Conservation (phyloP, 768 basidiomycete genomes). For the Auriculariales sp. region DNA sequence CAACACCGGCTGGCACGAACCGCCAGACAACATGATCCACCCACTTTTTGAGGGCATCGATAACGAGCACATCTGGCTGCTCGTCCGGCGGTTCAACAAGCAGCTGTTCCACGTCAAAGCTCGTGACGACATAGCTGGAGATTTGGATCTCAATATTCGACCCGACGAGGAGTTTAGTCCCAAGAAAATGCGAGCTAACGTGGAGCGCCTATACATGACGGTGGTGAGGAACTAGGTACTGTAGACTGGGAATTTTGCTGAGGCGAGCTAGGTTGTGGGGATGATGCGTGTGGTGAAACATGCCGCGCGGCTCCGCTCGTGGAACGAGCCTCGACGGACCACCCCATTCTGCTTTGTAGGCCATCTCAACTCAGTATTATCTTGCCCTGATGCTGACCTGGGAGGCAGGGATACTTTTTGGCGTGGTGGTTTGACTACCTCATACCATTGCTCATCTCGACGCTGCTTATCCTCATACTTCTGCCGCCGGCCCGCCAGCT, state of each 20-base stretch:
- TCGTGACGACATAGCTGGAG: conserved; percentile 13
- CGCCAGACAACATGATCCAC: conserved; percentile 10
- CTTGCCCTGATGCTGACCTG: conserved; percentile 4
- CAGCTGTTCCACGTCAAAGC: conserved; percentile 25
- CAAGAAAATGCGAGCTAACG: conserved; percentile 25
- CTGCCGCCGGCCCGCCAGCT: conserved; percentile 18
- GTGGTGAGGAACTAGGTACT: conserved; percentile 14
- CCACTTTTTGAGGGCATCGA: conserved; percentile 19
- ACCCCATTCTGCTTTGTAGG: conserved; percentile 3
- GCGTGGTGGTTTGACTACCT: conserved; percentile 24
- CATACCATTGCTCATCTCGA: conserved; percentile 17
- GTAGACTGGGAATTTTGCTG: too few relatives aligned
- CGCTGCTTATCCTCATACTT: conserved; percentile 22
- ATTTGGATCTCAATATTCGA: conserved; percentile 24
- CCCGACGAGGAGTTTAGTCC: conserved; percentile 26
- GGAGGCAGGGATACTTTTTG: conserved; percentile 19
- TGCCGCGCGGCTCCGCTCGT: conserved; percentile 22
- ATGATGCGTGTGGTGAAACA: conserved; percentile 19
- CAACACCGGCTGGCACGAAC: conserved; percentile 2
- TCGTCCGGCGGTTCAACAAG: conserved; percentile 27
- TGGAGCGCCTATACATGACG: conserved; percentile 26
- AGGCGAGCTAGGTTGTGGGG: too few relatives aligned
- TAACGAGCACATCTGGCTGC: conserved; percentile 24
- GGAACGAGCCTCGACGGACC: conserved; percentile 24
- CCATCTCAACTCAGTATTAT: neutral